A percentile compares a stretch with the other conserved stretches of the same genome.
Evolutionary conservation across 345 rosid genomes (phyloP).

Genomic region (Populus davidiana): DNA sequence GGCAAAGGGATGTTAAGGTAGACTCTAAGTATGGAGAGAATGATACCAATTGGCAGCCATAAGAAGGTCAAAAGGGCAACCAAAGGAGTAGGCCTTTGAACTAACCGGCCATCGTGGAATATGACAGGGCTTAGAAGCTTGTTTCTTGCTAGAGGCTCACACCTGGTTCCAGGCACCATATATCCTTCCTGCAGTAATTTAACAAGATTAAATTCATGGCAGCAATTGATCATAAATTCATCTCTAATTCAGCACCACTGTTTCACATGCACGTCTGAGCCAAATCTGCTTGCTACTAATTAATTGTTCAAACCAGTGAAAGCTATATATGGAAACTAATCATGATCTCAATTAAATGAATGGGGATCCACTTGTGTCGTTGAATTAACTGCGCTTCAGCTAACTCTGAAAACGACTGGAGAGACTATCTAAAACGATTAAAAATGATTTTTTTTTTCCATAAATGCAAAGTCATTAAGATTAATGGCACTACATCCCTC

Average conservation of each 20-base stretch:
- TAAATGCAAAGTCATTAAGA: neutral
- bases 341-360: neutral
- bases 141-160: constrained; percentile 69
- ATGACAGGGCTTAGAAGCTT: constrained; percentile 67
- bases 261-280: neutral
- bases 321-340: neutral
- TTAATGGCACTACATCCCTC: neutral
- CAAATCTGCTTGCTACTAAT: neutral
- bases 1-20: constrained; percentile 67
- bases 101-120: constrained; percentile 71
- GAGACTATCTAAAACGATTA: neutral
- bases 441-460: no score
- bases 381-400: neutral
- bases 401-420: neutral
- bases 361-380: neutral
- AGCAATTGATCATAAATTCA: neutral
- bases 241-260: neutral
- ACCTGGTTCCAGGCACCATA: constrained; percentile 57
- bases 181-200: constrained; percentile 55
- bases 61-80: constrained; percentile 61
- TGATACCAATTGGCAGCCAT: constrained; percentile 64
- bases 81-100: constrained; percentile 64
- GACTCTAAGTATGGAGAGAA: constrained; percentile 53
- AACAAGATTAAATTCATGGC: neutral
- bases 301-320: neutral